Base-by-base conservation (phyloP, 176 grass and related monocot species). In the Puccinellia tenuiflora region DNA sequence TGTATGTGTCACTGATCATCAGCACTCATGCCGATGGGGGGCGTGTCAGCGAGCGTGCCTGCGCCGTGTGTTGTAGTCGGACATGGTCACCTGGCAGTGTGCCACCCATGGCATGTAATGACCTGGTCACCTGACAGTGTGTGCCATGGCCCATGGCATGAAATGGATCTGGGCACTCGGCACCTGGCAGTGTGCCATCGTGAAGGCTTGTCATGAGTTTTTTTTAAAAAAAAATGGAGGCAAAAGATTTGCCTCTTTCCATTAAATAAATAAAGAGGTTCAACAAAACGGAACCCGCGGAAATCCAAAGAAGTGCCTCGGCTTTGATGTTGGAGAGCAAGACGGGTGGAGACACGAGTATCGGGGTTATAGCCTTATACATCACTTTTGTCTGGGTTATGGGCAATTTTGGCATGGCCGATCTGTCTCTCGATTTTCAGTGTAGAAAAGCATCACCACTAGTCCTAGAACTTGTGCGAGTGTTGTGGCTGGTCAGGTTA, bases 31-130 rank as follows among this genome's bases (percentile, higher is more conserved):
- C 55, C 79, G n/a, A 43, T 73, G 79, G 73, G 43, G 50, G 25
- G 50, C 31, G 26, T 82, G 84, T 24, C 88, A 83, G 77, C 78
- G 65, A 73, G 79, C 88, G 88, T 90, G 79, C 73, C 84, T 56
- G 88, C 65, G 73, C 11, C 73, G 73, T 24, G 62, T 43, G 63
- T 63, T 24, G 64, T 73, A 37, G 79, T 79, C 52, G 68, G 66
- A 21, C 37, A 10, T 40, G 21, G 25, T 9, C 73, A 55, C 47
- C 87, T 79, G 60, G 21, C 78, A 62, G 54, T 10, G 26, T 29
- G 63, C 40, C 78, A n/a, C n/a, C n/a, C n/a, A 65, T 29, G 57
- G 11, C 57, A 18, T 55, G 21, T 9, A 55, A 43, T 43, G 40
- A 12, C 40, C 40, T 43, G 9, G 7, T 10, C 40, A 43, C 40